phyloP scores from a whole-genome alignment of 495 filamentous ascomycete genomes.

The Podospora bellae-mahoneyi region DNA sequence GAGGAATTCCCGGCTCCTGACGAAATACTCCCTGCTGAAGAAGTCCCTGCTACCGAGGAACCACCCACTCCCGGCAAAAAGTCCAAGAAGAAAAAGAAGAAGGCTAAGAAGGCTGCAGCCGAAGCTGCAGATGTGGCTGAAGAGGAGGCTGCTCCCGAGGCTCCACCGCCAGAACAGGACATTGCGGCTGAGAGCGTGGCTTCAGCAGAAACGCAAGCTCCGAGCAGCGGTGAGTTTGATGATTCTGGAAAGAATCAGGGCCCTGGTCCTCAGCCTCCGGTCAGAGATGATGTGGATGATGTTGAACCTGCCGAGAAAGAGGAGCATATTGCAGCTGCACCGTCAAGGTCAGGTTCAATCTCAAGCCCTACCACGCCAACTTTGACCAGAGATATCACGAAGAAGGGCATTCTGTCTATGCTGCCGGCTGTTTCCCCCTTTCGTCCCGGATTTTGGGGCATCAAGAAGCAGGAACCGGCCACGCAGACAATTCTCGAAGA shows the following conservation, averaged over 20 bases:
- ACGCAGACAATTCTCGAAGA: neutral
- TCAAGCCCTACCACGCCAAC: neutral
- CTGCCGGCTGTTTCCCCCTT: slow-evolving; percentile 18
- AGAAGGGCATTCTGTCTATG: slow-evolving; percentile 11
- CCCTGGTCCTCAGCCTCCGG: neutral
- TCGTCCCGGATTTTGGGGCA: neutral
- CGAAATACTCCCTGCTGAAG: neutral
- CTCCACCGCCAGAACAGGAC: neutral
- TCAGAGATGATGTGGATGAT: neutral
- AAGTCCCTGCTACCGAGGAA: slow-evolving; percentile 14
- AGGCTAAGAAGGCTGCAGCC: slow-evolving; percentile 24
- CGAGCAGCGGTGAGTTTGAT: neutral
- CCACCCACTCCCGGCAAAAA: slow-evolving; percentile 25
- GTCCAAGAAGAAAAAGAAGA: slow-evolving; percentile 34
- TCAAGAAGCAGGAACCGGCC: neutral
- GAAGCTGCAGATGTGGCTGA: slow-evolving; percentile 21
- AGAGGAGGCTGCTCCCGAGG: neutral
- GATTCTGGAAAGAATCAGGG: neutral
- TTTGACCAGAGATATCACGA: neutral
- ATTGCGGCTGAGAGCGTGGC: neutral
- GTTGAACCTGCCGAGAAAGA: neutral
- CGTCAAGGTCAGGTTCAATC: neutral
- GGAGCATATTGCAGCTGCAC: neutral
- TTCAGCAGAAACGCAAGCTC: neutral
- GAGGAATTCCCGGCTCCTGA: neutral